Conservation (phyloP, 352 stramenopile genomes). For the Thalassiosira gravida region DNA sequence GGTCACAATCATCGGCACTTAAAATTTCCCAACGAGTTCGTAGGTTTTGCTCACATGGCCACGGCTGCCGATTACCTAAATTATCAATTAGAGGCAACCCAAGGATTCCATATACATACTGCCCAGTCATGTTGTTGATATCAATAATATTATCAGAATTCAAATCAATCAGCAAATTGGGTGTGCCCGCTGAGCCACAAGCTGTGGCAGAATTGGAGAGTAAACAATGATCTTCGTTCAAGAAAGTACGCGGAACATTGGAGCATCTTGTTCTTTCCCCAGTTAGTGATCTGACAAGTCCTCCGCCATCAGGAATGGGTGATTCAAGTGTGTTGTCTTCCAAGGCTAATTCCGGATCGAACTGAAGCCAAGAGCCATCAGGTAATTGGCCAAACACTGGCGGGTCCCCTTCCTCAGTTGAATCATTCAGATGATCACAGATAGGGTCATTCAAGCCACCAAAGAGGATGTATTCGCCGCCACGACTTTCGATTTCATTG, state of each 20-base stretch:
- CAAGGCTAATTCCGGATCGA: slow-evolving; percentile 49
- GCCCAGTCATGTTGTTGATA: slow-evolving; percentile 52
- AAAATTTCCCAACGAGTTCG: slow-evolving; percentile 62
- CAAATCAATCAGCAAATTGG: slow-evolving; percentile 50
- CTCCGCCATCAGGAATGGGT: slow-evolving; percentile 63
- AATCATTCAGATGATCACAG: slow-evolving; percentile 53
- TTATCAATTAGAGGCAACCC: slow-evolving; percentile 57
- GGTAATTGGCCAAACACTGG: slow-evolving; percentile 59
- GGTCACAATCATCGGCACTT: slow-evolving; percentile 38
- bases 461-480: slow-evolving; percentile 53
- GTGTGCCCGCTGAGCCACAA: slow-evolving; percentile 48
- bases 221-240: slow-evolving; percentile 62
- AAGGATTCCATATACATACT: slow-evolving; percentile 66
- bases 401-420: slow-evolving; percentile 55
- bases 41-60: slow-evolving; percentile 47
- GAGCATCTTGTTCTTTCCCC: slow-evolving; percentile 51
- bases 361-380: slow-evolving; percentile 60
- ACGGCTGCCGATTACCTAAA: slow-evolving; percentile 32
- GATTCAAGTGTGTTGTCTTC: slow-evolving; percentile 56
- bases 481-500: slow-evolving; percentile 34
- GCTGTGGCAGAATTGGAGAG: slow-evolving; percentile 46
- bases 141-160: slow-evolving; percentile 49
- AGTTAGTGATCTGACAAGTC: slow-evolving; percentile 39
- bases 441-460: slow-evolving; percentile 38
- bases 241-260: slow-evolving; percentile 61